phyloP scores from a whole-genome alignment of 2,329 filamentous ascomycete genomes.

The Hypoxylon sp. region DNA sequence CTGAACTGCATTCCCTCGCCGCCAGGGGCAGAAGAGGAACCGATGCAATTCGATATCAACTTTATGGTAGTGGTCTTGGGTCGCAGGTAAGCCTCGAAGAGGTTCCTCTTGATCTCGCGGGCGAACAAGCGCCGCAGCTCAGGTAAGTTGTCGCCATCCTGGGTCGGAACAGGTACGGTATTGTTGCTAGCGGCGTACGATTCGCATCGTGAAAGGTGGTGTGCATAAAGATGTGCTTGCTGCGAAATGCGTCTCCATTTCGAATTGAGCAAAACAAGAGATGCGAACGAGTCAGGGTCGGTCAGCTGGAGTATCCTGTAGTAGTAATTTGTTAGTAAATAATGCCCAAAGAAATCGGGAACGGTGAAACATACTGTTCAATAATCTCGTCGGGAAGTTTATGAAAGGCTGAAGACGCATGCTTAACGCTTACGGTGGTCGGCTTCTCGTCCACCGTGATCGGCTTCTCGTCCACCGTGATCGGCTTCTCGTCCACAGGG shows the following conservation, averaged over 20 bases:
- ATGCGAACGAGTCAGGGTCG: slow-evolving; percentile 74
- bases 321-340: slow-evolving; percentile 23
- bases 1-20: slow-evolving; percentile 89
- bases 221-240: slow-evolving; percentile 70
- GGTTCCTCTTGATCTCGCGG: slow-evolving; percentile 77
- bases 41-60: slow-evolving; percentile 84
- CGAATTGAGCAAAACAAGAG: slow-evolving; percentile 72
- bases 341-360: not conserved
- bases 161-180: slow-evolving; percentile 50
- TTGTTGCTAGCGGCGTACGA: slow-evolving; percentile 66
- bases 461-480: slow-evolving; percentile 36
- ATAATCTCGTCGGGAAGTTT: slow-evolving; percentile 76
- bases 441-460: slow-evolving; percentile 36
- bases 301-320: slow-evolving; percentile 69
- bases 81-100: slow-evolving; percentile 80
- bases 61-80: slow-evolving; percentile 79
- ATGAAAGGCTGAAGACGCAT: slow-evolving; percentile 59
- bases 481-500: slow-evolving; percentile 36
- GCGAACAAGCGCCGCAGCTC: slow-evolving; percentile 74
- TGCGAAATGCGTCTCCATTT: slow-evolving; percentile 75
- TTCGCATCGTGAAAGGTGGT: slow-evolving; percentile 71
- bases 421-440: slow-evolving; percentile 17
- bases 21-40: slow-evolving; percentile 83
- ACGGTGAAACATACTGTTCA: slow-evolving; percentile 64
- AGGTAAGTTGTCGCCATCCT: slow-evolving; percentile 64